These are phyloP conservation scores for Pilasporangium apinafurcum DNA, from an alignment of 352 stramenopile genomes.

Conservation along the genomic window DNA sequence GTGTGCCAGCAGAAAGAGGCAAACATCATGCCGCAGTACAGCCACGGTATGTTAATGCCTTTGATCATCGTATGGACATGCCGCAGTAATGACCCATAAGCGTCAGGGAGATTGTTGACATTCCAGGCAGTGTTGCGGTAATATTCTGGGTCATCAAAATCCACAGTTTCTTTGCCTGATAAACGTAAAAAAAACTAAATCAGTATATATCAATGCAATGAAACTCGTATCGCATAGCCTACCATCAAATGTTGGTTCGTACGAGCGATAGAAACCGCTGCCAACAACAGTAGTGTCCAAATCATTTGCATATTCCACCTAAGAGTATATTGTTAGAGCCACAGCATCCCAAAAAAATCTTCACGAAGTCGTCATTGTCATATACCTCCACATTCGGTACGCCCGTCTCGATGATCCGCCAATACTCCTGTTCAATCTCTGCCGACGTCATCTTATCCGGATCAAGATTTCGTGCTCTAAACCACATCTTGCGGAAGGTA, in stretches of 20 bases:
- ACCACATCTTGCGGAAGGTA: slow-evolving; percentile 51
- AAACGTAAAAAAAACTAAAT: neutral
- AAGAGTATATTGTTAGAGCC: too few species aligned
- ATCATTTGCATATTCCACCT: slow-evolving; percentile 90
- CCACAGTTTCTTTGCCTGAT: slow-evolving; percentile 27
- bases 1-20: slow-evolving; percentile 98
- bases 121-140: slow-evolving; percentile 93
- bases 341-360: neutral
- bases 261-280: slow-evolving; percentile 64
- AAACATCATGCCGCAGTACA: slow-evolving; percentile 98
- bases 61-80: slow-evolving; percentile 94
- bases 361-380: neutral
- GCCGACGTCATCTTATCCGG: slow-evolving; percentile 35
- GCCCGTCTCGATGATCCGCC: slow-evolving; percentile 75
- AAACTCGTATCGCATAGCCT: too few species aligned
- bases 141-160: slow-evolving; percentile 55
- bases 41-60: slow-evolving; percentile 97
- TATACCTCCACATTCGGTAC: slow-evolving; percentile 19
- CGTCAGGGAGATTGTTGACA: slow-evolving; percentile 95
- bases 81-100: slow-evolving; percentile 88
- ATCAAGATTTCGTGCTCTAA: slow-evolving; percentile 25
- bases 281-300: slow-evolving; percentile 76
- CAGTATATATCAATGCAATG: neutral
- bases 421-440: slow-evolving; percentile 87
- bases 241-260: slow-evolving; percentile 37